Evolutionary conservation across 345 rosid genomes (phyloP).

Genomic region (Rhodomyrtus tomentosa): DNA sequence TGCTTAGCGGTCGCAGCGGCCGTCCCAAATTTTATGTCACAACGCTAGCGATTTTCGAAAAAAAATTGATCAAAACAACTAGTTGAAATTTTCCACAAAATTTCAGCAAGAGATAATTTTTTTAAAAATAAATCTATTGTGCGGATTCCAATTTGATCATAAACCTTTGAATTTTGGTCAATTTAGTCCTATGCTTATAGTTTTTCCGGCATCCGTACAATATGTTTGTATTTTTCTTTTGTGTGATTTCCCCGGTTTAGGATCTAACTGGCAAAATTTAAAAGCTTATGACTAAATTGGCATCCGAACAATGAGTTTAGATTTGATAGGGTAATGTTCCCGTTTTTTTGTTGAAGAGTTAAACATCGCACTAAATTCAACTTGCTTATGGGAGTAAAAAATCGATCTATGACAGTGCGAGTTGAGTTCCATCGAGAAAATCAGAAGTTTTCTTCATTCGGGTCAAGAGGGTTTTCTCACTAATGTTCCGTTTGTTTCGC

Average conservation of each 20-base stretch:
- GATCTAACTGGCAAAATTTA: rapidly evolving
- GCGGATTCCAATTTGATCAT: rapidly evolving
- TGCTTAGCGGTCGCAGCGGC: rapidly evolving
- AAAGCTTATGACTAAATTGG: rapidly evolving
- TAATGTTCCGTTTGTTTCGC: too few relatives aligned
- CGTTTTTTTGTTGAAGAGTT: background rate
- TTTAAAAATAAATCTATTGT: background rate
- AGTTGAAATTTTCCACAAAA: background rate
- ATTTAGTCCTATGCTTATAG: background rate
- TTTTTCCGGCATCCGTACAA: too few relatives aligned
- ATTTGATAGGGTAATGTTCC: background rate
- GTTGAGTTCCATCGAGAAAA: too few relatives aligned
- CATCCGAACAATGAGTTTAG: background rate
- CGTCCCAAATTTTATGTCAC: rapidly evolving
- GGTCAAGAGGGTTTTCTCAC: background rate
- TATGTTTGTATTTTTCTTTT: background rate
- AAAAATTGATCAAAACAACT: rapidly evolving
- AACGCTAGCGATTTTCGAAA: rapidly evolving
- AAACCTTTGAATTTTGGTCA: background rate
- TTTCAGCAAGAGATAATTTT: background rate
- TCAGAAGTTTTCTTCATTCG: background rate
- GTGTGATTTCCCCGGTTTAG: rapidly evolving
- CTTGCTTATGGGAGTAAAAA: too few relatives aligned
- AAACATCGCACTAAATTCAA: background rate
- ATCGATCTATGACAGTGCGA: too few relatives aligned